Evolutionary conservation across 2,329 filamentous ascomycete species (phyloP).

Genomic region (Fusarium duplospermum): DNA sequence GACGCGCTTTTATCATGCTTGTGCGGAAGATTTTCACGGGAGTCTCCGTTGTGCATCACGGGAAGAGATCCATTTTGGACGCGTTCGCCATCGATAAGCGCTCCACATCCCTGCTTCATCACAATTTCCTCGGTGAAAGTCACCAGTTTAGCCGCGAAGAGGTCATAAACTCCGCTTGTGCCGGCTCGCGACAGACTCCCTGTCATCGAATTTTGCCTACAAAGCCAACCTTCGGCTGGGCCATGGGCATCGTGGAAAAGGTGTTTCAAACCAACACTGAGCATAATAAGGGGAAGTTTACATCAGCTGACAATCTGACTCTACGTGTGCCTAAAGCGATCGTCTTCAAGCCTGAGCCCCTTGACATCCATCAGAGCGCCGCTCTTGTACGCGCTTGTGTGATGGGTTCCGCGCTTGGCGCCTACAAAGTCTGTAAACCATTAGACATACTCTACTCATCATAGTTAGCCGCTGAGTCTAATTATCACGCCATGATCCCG

Average conservation of each 20-base stretch:
- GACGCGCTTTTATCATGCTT: neutral
- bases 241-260: too few species aligned
- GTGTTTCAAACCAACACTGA: too few species aligned
- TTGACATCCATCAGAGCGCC: neutral
- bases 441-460: neutral
- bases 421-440: neutral
- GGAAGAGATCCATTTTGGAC: neutral
- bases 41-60: neutral
- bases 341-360: neutral
- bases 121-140: neutral
- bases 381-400: neutral
- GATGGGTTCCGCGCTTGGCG: neutral
- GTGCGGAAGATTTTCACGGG: neutral
- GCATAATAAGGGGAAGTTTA: too few species aligned
- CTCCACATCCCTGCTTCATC: neutral
- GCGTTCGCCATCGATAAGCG: neutral
- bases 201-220: neutral
- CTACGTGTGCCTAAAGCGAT: neutral
- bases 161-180: neutral
- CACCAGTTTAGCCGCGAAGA: neutral
- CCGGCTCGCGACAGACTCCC: neutral
- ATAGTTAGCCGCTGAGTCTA: neutral
- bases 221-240: neutral
- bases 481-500: neutral
- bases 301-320: neutral